These are phyloP conservation scores for Talaromyces amestolkiae DNA, from an alignment of 2,329 filamentous ascomycete species.

Conservation along the genomic window DNA sequence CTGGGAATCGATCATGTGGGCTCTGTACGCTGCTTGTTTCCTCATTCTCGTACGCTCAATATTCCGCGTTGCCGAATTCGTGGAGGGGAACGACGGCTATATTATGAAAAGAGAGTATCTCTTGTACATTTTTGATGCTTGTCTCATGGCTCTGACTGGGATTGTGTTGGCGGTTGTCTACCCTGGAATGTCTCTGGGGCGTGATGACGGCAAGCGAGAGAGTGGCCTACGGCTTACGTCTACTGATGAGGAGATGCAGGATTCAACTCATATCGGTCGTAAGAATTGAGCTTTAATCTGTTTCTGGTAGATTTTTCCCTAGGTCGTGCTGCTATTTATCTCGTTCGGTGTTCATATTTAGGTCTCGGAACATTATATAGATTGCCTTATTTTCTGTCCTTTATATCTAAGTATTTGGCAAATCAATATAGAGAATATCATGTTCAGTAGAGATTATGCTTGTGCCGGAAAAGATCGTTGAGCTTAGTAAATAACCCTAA, in stretches of 20 bases:
- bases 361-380: neutral
- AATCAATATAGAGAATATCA: neutral
- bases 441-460: neutral
- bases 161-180: neutral
- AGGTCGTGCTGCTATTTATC: neutral
- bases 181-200: neutral
- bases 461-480: neutral
- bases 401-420: neutral
- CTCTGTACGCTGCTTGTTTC: slow-evolving; percentile 23
- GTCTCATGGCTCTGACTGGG: slow-evolving; percentile 21
- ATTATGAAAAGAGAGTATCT: slow-evolving; percentile 23
- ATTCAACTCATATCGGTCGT: neutral
- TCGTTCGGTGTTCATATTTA: neutral
- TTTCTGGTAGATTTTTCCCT: neutral
- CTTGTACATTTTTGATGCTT: slow-evolving; percentile 27
- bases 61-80: slow-evolving; percentile 26
- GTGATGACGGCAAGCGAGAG: neutral
- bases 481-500: neutral
- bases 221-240: neutral
- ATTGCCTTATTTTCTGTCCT: neutral
- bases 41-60: slow-evolving; percentile 25
- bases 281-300: neutral
- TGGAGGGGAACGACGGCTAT: slow-evolving; percentile 23
- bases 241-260: neutral
- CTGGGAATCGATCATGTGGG: slow-evolving; percentile 31